Evolutionary conservation across 2,329 filamentous ascomycete genomes (phyloP).

Genomic region (Trematosphaeria pertusa): DNA sequence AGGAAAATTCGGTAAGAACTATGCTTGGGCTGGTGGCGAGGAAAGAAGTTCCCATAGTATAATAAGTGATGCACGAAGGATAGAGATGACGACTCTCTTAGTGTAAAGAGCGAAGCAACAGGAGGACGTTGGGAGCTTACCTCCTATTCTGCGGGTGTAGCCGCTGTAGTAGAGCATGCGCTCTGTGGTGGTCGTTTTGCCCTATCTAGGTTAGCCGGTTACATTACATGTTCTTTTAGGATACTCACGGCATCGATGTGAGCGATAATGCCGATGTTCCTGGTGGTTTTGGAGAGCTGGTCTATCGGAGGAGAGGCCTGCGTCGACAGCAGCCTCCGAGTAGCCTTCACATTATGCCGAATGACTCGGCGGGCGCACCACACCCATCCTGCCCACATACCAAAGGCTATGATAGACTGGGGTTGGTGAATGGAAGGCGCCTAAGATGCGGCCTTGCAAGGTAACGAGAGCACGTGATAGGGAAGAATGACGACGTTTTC

Average conservation of each 20-base stretch:
- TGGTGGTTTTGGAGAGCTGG: constrained; percentile 71
- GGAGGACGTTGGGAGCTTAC: constrained; percentile 50
- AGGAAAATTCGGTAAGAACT: no score
- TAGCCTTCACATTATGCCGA: constrained; percentile 38
- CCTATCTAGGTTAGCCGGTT: constrained; percentile 52
- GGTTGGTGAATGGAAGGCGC: no score
- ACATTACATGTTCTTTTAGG: background rate
- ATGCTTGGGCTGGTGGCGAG: no score
- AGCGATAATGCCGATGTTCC: constrained; percentile 98
- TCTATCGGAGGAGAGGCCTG: constrained; percentile 26
- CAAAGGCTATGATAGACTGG: constrained; percentile 25
- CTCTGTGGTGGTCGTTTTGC: constrained; percentile 98
- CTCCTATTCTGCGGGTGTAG: constrained; percentile 82
- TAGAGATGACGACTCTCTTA: background rate
- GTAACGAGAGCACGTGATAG: constrained; percentile 11
- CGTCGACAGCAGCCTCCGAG: constrained; percentile 40
- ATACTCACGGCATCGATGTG: constrained; percentile 87
- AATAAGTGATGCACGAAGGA: no score
- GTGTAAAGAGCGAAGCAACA: background rate
- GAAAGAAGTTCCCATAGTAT: no score
- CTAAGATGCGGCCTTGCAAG: no score
- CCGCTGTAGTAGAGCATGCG: constrained; percentile 98
- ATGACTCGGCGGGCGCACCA: constrained; percentile 42
- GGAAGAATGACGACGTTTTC: constrained; percentile 13
- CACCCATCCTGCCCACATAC: constrained; percentile 44